Percentiles rank a stretch among this genome's conserved stretches.
Conservation (phyloP, 2,329 filamentous ascomycete species). For the Thelonectria rubi region DNA sequence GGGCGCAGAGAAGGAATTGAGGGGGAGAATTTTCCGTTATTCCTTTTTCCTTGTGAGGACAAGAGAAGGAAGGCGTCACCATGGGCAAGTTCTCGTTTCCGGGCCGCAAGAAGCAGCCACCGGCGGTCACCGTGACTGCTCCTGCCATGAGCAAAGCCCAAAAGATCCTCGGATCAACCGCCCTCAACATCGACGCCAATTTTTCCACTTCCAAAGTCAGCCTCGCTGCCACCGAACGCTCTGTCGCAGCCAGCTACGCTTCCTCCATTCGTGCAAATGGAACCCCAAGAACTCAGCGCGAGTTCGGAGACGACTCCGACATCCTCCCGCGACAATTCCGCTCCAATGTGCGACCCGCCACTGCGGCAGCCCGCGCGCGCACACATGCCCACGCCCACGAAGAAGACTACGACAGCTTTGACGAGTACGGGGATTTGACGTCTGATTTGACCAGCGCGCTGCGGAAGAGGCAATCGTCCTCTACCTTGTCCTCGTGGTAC, state of each 20-base stretch:
- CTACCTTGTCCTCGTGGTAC: slow-evolving; percentile 66
- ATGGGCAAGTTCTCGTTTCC: slow-evolving; percentile 45
- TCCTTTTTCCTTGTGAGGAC: slow-evolving; percentile 4
- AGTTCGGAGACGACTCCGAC: slow-evolving; percentile 43
- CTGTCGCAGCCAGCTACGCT: slow-evolving; percentile 20
- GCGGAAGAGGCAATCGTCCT: slow-evolving; percentile 60
- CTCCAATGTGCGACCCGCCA: slow-evolving; percentile 20
- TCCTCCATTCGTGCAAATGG: slow-evolving; percentile 17
- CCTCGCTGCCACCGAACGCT: slow-evolving; percentile 28
- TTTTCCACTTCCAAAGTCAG: slow-evolving; percentile 38
- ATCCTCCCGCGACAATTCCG: slow-evolving; percentile 39
- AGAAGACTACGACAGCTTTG: slow-evolving; percentile 19
- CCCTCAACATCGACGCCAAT: slow-evolving; percentile 40
- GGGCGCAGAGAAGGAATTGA: slow-evolving; percentile 16
- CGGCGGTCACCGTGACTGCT: slow-evolving; percentile 40
- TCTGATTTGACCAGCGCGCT: slow-evolving; percentile 56
- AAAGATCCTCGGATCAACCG: slow-evolving; percentile 40
- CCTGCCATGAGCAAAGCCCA: slow-evolving; percentile 42
- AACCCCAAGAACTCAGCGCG: slow-evolving; percentile 18
- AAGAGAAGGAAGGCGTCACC: slow-evolving; percentile 11
- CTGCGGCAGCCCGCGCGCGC: background rate
- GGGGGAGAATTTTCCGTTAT: slow-evolving; percentile 2
- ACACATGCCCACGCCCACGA: background rate
- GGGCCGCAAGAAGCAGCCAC: slow-evolving; percentile 43
- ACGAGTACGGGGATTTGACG: slow-evolving; percentile 39